Base-by-base conservation (phyloP, 352 stramenopile genomes). In the Phytophthora quininea region DNA sequence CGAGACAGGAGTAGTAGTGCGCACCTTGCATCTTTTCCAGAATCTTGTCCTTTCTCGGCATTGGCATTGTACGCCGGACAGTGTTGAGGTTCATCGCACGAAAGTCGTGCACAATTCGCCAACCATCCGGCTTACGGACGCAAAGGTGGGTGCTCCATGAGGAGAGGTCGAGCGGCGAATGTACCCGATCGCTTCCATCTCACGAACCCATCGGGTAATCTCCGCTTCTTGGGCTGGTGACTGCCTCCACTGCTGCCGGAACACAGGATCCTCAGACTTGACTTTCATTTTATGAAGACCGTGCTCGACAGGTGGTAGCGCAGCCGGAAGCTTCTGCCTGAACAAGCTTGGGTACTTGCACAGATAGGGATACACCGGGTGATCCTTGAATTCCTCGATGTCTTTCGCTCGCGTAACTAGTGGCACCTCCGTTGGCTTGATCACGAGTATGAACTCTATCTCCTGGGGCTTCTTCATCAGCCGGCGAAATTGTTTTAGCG, bases 71-170 rank as follows among this genome's bases (percentile, higher is more conserved):
- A 5, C 53, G 35, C 2, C 52, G 60, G 1, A 62, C 8, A 38
- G 51, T 7, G 11, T 57, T 50, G 1, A 46, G 8, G 15, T 67
- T 67, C 24, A 65, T 61, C 4, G 49, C 62, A 19, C 61, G 55
- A 29, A 54, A 74, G 14, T 61, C 68, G 43, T 77, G 72, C 5
- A 77, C 54, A 46, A 80, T 75, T 5, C 68, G 8, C 72, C 72
- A 75, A 1, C 67, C 72, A 24, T 12, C 58, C 61, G 64, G 50
- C 30, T 80, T 77, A 1, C 29, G 31, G 0, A 80, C 55, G 27
- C 68, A 77, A 80, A 74, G 1, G 54, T 74, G 1, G 59, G 68
- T 14, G 32, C 50, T 7, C 12, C 62, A 51, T 73, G 51, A 3
- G 71, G 66, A 0, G 53, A 63, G 2, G 4, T 79, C 3, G 45